Evolutionary conservation across 2,329 filamentous ascomycete species (phyloP), one percentile per base, ranked within the genome.

Genomic region (Fusarium abutilonis): DNA sequence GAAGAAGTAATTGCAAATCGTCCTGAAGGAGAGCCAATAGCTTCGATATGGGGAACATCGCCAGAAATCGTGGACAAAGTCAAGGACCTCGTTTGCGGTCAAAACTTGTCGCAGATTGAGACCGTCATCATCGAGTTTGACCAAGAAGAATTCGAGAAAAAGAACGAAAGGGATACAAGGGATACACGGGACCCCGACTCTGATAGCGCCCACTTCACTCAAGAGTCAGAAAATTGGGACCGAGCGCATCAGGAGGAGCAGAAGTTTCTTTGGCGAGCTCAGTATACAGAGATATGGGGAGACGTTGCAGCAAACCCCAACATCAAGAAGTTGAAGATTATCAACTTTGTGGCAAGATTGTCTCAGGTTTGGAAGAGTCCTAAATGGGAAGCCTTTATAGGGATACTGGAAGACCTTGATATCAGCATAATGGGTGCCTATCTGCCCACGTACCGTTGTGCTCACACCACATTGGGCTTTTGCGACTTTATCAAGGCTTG

Each of bases 251-350:
- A 21, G 0, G 31, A 31, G 11, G 51, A 56, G 9, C 4, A 1
- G 1, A 9, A 13, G 1, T 1, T 36, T 10, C 14, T 35, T 2
- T 60, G 56, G 56, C 46, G 53, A 6, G 15, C 46, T 6, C 46
- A 60, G 9, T 38, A 42, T 38, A 42, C 21, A 6, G 53, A 58
- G 4, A 11, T 52, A 2, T 52, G 44, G 28, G 17, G 9, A 3
- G 17, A 17, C 8, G 7, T 59, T 2, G 21, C 32, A 2, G 9
- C 3, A 3, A 60, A 58, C 6, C 6, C 10, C 2, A 60, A 17
- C 1, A 47, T 60, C 4, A 36, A 5, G 0, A 17, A 4, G 1
- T 26, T 58, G 3, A 41, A 8, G 4, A 29, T 58, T 8, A 8
- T 9, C 2, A 43, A 43, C 13, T 3, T 60, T 0, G 28, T 52